phyloP scores from a whole-genome alignment of 345 rosid genomes.

The Anacardium occidentale region DNA sequence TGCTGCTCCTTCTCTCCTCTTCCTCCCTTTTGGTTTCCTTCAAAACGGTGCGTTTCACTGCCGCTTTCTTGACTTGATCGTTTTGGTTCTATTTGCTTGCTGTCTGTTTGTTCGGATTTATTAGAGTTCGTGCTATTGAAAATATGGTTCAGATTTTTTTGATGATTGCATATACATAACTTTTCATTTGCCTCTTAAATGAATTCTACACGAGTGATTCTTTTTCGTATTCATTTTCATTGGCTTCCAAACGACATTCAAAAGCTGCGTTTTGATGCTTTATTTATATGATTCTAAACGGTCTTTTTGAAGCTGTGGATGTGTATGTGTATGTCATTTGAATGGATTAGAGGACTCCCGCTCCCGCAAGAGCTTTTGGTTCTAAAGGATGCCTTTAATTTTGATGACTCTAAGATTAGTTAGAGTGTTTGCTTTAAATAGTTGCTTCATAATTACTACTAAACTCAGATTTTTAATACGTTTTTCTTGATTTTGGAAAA shows the following conservation, averaged over 20 bases:
- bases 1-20: neutral
- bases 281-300: no score
- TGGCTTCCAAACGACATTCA: neutral
- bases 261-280: neutral
- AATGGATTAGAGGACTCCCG: neutral
- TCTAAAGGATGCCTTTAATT: neutral
- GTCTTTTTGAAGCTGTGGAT: neutral
- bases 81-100: neutral
- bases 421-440: no score
- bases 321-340: neutral
- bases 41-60: neutral
- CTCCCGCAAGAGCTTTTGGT: neutral
- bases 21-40: no score
- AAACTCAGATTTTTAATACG: no score
- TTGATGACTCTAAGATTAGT: no score
- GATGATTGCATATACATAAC: no score
- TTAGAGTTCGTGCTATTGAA: neutral
- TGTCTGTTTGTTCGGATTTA: neutral
- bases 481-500: no score
- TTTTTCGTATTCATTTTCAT: neutral
- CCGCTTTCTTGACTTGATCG: neutral
- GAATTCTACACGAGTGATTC: no score
- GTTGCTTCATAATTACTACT: neutral
- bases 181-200: no score
- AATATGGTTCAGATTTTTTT: no score